Conservation (phyloP, 1,284 basidiomycete species). For the Ustilago nuda region DNA sequence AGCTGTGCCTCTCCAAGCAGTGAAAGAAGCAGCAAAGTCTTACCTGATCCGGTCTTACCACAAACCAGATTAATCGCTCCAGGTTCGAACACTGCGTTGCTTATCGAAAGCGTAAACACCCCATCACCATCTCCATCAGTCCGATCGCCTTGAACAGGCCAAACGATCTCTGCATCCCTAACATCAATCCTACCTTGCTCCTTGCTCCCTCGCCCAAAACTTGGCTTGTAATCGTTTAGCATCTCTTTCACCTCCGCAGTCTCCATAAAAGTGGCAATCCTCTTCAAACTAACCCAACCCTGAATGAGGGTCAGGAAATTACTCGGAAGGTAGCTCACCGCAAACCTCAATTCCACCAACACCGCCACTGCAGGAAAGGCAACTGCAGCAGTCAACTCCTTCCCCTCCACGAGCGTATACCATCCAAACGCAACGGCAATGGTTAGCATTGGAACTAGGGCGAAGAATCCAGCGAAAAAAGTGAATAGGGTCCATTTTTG, state of each 20-base stretch:
- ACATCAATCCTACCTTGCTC: slow-evolving; percentile 13
- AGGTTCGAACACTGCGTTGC: slow-evolving; percentile 19
- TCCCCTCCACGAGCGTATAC: slow-evolving; percentile 43
- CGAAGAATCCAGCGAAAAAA: slow-evolving; percentile 35
- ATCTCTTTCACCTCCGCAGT: slow-evolving; percentile 76
- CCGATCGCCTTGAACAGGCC: slow-evolving; percentile 18
- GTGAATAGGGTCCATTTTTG: slow-evolving; percentile 39
- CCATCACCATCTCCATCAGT: not conserved
- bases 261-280: slow-evolving; percentile 81
- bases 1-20: slow-evolving; percentile 62
- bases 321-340: slow-evolving; percentile 40
- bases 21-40: slow-evolving; percentile 61
- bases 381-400: slow-evolving; percentile 29
- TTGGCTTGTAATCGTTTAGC: slow-evolving; percentile 1
- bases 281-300: slow-evolving; percentile 80
- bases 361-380: slow-evolving; percentile 51
- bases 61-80: slow-evolving; percentile 42
- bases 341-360: slow-evolving; percentile 38
- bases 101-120: slow-evolving; percentile 29
- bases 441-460: slow-evolving; percentile 39
- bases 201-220: not conserved
- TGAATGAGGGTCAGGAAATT: slow-evolving; percentile 69
- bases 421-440: slow-evolving; percentile 44
- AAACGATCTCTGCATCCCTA: slow-evolving; percentile 26
- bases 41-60: slow-evolving; percentile 67